Base-by-base conservation (phyloP, 495 filamentous ascomycete genomes). In the Penicillium argentinense region DNA sequence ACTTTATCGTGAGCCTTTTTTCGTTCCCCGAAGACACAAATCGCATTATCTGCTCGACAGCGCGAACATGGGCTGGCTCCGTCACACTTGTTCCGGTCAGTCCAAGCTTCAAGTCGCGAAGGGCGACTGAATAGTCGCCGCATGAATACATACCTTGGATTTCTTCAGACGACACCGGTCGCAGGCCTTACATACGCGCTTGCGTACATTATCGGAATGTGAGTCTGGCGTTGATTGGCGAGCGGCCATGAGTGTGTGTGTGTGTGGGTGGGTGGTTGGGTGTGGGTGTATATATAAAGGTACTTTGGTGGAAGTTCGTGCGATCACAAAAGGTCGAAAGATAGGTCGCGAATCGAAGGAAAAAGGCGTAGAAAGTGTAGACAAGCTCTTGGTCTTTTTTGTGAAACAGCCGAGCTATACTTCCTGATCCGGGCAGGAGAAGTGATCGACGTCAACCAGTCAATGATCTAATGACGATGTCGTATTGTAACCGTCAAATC, bases 161-260 rank as follows among this genome's bases (percentile, higher is more conserved):
- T 84, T 84, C 63, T 84, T 84, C 45, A 83, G 48, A 34, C 81
- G 66, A 68, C 81, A 84, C 37, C 81, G 75, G 62, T 84, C 81
- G 66, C 81, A 84, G 9, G 81, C 81, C 57, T 82, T 82, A 47
- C 80, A 80, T 30, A 83, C 80, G 53, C 80, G 66, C 59, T 84
- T 83, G 47, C 80, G 76, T 13, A 74, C 60, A 51, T 66, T 64
- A 41, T 72, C 72, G 9, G 71, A 72, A 56, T 72, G 69, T 13
- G 69, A 71, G 41, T 72, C 51, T 27, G 72, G 71, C 40, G 71
- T 64, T 57, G 72, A 65, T 63, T 75, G 72, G 22, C 71, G 68
- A n/a, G 71, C 64, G 16, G 69, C 67, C 71, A 75, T 74, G 29
- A 52, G 49, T 58, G 30, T 54, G 28, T 36, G 36, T 37, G 25